These are phyloP conservation scores for Sclerotinia subarctica DNA, from an alignment of 2,329 filamentous ascomycete genomes.

Conservation along the genomic window DNA sequence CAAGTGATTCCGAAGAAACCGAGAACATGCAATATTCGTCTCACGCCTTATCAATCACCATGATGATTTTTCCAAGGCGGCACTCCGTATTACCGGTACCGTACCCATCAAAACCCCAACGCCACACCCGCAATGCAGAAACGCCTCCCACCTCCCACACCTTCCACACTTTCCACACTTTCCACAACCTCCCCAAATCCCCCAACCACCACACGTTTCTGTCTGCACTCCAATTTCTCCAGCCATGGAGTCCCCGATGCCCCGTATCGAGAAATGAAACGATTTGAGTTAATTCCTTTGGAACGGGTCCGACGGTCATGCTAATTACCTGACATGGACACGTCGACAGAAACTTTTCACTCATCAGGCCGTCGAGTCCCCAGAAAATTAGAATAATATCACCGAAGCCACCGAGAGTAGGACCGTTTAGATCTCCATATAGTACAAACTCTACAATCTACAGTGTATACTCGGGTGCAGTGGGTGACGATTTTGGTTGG, in stretches of 20 bases:
- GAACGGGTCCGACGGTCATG: background rate
- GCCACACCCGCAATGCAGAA: background rate
- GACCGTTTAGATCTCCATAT: constrained; percentile 6
- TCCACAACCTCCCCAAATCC: background rate
- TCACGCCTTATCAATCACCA: background rate
- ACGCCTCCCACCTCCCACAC: too few relatives aligned
- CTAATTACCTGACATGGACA: background rate
- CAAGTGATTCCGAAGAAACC: too few relatives aligned
- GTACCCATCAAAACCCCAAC: background rate
- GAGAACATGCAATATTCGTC: background rate
- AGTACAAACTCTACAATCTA: too few relatives aligned
- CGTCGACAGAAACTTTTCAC: background rate
- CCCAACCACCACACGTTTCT: background rate
- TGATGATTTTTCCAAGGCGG: background rate
- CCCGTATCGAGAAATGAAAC: background rate
- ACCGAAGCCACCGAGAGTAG: constrained; percentile 3
- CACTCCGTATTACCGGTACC: background rate
- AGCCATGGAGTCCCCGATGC: constrained; percentile 9
- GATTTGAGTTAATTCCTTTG: background rate
- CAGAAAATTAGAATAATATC: background rate
- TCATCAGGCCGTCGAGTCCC: background rate
- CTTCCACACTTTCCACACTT: too few relatives aligned
- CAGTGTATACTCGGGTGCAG: background rate
- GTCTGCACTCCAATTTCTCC: constrained; percentile 10
- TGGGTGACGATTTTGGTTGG: background rate